Conservation (phyloP, 1,284 basidiomycete species). For the Tremellales sp. region DNA sequence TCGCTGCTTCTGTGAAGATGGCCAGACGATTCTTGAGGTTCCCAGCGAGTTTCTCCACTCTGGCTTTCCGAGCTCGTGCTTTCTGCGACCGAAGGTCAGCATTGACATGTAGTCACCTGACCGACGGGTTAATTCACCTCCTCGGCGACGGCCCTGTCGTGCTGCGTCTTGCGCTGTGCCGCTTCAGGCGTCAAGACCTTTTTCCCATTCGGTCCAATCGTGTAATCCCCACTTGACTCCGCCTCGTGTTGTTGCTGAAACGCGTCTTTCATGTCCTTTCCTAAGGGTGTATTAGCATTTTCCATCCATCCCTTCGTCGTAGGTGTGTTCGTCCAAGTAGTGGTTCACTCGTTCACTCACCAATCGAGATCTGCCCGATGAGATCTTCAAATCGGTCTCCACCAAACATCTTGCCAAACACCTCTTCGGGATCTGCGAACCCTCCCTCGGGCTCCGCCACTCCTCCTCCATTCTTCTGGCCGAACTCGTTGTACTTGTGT, state of each 20-base stretch:
- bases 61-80: constrained; percentile 70
- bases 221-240: constrained; percentile 51
- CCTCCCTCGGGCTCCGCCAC: constrained; percentile 40
- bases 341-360: too few species aligned
- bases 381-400: constrained; percentile 52
- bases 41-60: constrained; percentile 76
- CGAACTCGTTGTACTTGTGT: constrained; percentile 86
- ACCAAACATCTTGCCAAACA: constrained; percentile 88
- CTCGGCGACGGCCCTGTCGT: constrained; percentile 69
- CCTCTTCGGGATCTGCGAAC: constrained; percentile 68
- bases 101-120: not conserved
- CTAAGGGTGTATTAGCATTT: too few species aligned
- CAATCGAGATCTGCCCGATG: constrained; percentile 52
- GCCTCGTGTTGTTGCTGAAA: constrained; percentile 85
- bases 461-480: constrained; percentile 49
- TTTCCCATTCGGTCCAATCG: constrained; percentile 45
- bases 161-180: constrained; percentile 62
- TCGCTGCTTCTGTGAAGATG: constrained; percentile 87
- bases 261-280: constrained; percentile 95
- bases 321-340: too few species aligned
- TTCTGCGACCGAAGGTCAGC: constrained; percentile 53
- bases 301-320: too few species aligned
- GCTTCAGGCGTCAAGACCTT: constrained; percentile 72
- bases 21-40: constrained; percentile 82
- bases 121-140: constrained; percentile 40